Evolutionary conservation across 345 rosid species (phyloP).

Genomic region (Acer negundo): DNA sequence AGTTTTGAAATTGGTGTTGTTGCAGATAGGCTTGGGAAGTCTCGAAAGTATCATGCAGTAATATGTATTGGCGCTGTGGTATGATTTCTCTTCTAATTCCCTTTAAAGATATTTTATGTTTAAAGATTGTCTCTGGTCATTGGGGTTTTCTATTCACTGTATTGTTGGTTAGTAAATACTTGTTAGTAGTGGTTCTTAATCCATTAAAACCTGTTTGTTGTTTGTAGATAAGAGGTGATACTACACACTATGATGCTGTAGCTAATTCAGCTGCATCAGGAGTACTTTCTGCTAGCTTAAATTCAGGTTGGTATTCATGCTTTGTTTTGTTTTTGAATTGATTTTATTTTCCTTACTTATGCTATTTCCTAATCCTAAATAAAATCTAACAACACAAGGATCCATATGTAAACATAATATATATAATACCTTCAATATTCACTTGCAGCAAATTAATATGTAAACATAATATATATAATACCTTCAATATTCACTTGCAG

Average conservation of each 20-base stretch:
- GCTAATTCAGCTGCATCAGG: constrained; percentile 97
- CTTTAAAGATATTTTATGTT: neutral
- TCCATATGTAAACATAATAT: neutral
- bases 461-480: neutral
- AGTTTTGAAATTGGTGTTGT: constrained; percentile 79
- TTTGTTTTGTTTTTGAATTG: constrained; percentile 1
- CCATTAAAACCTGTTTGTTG: constrained; percentile 9
- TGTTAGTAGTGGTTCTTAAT: constrained; percentile 20
- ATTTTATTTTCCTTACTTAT: neutral
- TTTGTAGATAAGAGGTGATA: constrained; percentile 88
- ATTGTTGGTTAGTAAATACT: neutral
- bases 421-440: neutral
- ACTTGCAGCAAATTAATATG: neutral
- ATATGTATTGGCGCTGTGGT: constrained; percentile 99
- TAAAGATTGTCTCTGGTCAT: neutral
- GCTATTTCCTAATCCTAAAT: neutral
- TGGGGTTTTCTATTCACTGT: neutral
- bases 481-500: neutral
- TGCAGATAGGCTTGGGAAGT: constrained; percentile 79
- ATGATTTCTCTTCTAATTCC: constrained; percentile 30
- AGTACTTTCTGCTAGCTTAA: constrained; percentile 93
- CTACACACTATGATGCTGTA: constrained; percentile 94
- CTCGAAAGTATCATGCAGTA: constrained; percentile 68
- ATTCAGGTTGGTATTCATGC: constrained; percentile 59
- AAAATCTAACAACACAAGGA: neutral